phyloP scores from a whole-genome alignment of 345 rosid genomes.

The Populus deltoides region DNA sequence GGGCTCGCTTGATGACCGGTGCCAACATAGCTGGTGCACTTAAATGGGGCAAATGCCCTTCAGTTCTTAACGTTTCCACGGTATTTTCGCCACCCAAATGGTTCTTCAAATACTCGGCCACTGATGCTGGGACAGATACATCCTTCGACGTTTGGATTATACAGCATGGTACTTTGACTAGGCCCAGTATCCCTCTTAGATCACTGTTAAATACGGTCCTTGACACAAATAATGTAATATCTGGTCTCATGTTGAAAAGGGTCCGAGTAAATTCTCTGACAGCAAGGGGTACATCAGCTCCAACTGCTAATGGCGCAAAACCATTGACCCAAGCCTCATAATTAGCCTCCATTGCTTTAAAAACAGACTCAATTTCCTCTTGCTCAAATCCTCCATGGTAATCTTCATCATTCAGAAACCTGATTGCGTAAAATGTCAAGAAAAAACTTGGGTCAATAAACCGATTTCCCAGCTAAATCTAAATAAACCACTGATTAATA shows the following conservation, averaged over 20 bases:
- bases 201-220: conserved; percentile 68
- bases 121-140: conserved; percentile 60
- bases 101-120: conserved; percentile 54
- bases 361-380: conserved; percentile 58
- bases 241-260: conserved; percentile 86
- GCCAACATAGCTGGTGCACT: conserved; percentile 66
- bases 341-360: conserved; percentile 71
- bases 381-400: conserved; percentile 77
- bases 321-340: conserved; percentile 83
- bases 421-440: not conserved
- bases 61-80: conserved; percentile 58
- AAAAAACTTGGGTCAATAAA: not conserved
- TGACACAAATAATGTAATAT: conserved; percentile 60
- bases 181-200: conserved; percentile 62
- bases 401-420: conserved; percentile 46
- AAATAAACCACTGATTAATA: not conserved
- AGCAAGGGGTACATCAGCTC: conserved; percentile 77
- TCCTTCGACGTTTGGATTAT: conserved; percentile 69
- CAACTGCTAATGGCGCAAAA: conserved; percentile 67
- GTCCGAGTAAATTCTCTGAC: conserved; percentile 84
- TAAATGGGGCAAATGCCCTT: conserved; percentile 85
- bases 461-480: not conserved
- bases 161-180: conserved; percentile 60
- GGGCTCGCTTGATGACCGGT: conserved; percentile 63
- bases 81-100: conserved; percentile 71